Evolutionary conservation across 164 flowering plant species (phyloP), one percentile per base, ranked within the genome.

Genomic region (Protea cynaroides): DNA sequence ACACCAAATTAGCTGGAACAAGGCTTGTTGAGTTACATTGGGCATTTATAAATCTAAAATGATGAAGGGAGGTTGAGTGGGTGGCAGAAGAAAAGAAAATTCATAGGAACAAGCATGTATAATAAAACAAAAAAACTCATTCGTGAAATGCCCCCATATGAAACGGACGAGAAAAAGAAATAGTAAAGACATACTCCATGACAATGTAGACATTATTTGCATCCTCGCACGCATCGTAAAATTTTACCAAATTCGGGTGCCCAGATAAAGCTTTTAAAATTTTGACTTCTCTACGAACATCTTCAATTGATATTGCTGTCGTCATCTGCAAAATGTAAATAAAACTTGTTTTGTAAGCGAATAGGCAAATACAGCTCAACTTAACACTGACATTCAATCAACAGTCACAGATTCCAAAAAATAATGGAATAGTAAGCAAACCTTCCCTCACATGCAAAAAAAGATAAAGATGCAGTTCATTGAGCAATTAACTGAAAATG

Each of bases 281-380:
- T 80, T 88, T 92, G 73, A 90, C 97, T 79, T 95, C 99, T 70
- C 96, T 77, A 7, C 97, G 86, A 71, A 89, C 97, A 90, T 95
- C 99, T 86, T 95, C 99, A 64, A 90, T 86, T 18, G 97, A 75
- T 77, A 95, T 84, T 29, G 97, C 90, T 57, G 97, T 82, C 46
- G 92, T 87, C 99, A 95, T 90, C 99, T 92, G 88, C 73, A 68
- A 79, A 29, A 5, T 5, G 34, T 29, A 29, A 75, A 75, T 23
- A 38, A 68, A 44, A 69, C 25, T 56, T 61, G 29, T 53, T 62
- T 25, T 51, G 55, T 59, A 13, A 52, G 34, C 14, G 24, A 19
- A 29, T 29, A 5, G 34, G 34, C 34, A 29, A 49, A 21, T 29
- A 7, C 14, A 29, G 21, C 53, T 70, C 72, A 36, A 54, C 25